A percentile compares a stretch with the other conserved stretches of the same genome.
Conservation (phyloP, 345 rosid genomes). For the Ricinus communis region DNA sequence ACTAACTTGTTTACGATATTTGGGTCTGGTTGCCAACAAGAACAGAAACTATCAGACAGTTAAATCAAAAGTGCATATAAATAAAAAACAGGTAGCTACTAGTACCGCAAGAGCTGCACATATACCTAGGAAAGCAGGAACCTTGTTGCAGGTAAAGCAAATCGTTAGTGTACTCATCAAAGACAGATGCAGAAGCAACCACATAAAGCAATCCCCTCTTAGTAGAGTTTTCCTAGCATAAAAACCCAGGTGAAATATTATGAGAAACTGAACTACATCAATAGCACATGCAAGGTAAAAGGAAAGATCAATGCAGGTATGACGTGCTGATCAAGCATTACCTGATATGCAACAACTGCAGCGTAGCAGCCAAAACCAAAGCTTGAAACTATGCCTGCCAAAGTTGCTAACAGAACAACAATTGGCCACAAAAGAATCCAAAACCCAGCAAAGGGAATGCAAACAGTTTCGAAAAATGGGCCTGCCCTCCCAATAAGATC, state of each 20-base stretch:
- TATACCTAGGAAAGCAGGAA: slow-evolving; percentile 29
- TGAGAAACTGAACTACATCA: too few relatives aligned
- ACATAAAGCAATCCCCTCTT: slow-evolving; percentile 31
- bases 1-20: slow-evolving; percentile 13
- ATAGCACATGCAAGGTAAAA: neutral
- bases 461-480: slow-evolving; percentile 33
- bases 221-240: slow-evolving; percentile 18
- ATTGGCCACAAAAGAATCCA: slow-evolving; percentile 29
- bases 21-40: slow-evolving; percentile 23
- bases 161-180: slow-evolving; percentile 31
- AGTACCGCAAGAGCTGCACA: neutral
- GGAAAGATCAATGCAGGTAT: neutral
- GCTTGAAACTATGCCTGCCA: slow-evolving; percentile 21
- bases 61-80: neutral
- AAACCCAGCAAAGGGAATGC: slow-evolving; percentile 32
- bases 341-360: slow-evolving; percentile 29
- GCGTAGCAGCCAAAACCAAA: slow-evolving; percentile 24
- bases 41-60: slow-evolving; percentile 4
- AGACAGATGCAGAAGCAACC: slow-evolving; percentile 19
- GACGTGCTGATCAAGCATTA: neutral
- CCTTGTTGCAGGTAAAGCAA: slow-evolving; percentile 29
- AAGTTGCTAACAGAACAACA: slow-evolving; percentile 19
- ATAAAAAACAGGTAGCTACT: neutral
- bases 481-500: slow-evolving; percentile 29
- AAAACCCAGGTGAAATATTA: neutral